Evolutionary conservation across 2,329 filamentous ascomycete species (phyloP).

Genomic region (Alternaria triticina): DNA sequence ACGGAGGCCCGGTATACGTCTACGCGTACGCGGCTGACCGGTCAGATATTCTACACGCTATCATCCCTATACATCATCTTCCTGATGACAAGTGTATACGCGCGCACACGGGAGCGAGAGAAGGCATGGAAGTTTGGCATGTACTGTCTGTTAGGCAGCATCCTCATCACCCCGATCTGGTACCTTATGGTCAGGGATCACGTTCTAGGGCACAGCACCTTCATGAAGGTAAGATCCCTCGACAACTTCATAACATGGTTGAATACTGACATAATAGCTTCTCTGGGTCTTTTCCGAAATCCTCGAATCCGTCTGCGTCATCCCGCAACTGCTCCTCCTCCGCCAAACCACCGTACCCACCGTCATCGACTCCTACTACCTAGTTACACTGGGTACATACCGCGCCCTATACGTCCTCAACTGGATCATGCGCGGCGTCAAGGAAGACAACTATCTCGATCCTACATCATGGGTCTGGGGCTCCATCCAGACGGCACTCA

Average conservation of each 20-base stretch:
- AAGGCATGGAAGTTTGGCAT: conserved; percentile 91
- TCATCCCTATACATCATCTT: conserved; percentile 86
- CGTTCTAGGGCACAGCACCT: conserved; percentile 49
- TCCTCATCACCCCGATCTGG: conserved; percentile 73
- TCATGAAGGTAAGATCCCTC: conserved; percentile 45
- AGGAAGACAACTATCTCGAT: conserved; percentile 64
- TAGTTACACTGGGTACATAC: conserved; percentile 85
- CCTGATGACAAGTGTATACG: conserved; percentile 85
- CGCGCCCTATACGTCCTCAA: conserved; percentile 89
- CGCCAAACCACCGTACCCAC: conserved; percentile 95
- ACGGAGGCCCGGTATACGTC: neutral
- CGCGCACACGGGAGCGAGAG: conserved; percentile 87
- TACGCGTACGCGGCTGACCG: conserved; percentile 15
- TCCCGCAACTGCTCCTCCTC: conserved; percentile 89
- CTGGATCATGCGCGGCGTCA: conserved; percentile 78
- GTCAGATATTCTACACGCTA: conserved; percentile 76
- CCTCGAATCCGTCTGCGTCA: conserved; percentile 87
- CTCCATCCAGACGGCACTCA: conserved; percentile 85
- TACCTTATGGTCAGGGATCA: conserved; percentile 69
- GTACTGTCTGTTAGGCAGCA: conserved; percentile 68
- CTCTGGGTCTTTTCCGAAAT: conserved; percentile 89
- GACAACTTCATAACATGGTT: too few relatives aligned
- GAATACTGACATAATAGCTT: conserved; percentile 58
- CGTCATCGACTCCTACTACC: conserved; percentile 96
- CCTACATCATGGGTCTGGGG: conserved; percentile 83